A percentile compares a stretch with the other conserved stretches of the same genome.
Conservation (phyloP, 2,329 filamentous ascomycete genomes). For the Ophiosphaerella narmari region DNA sequence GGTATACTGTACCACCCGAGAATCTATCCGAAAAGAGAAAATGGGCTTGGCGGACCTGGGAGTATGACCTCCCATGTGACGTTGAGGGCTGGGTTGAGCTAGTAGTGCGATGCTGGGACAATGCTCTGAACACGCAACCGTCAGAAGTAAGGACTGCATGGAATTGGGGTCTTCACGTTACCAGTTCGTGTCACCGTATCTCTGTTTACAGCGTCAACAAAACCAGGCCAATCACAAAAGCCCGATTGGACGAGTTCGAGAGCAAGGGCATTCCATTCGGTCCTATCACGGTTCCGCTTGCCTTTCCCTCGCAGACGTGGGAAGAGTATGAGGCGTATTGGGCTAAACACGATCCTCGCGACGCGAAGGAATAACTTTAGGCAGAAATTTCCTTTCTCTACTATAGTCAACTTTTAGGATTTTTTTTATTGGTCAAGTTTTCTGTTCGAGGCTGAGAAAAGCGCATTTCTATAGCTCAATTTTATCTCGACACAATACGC, state of each 20-base stretch:
- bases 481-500: too few relatives aligned
- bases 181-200: conserved; percentile 59
- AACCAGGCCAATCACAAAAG: conserved; percentile 51
- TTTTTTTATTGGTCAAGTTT: too few relatives aligned
- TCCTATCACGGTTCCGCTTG: conserved; percentile 57
- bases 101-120: conserved; percentile 51
- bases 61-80: conserved; percentile 63
- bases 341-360: conserved; percentile 10
- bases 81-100: conserved; percentile 55
- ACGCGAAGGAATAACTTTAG: conserved; percentile 2
- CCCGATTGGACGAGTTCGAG: conserved; percentile 56
- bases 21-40: conserved; percentile 66
- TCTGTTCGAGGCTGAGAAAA: too few relatives aligned
- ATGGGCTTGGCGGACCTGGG: conserved; percentile 69
- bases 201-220: conserved; percentile 63
- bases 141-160: conserved; percentile 50
- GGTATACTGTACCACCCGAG: conserved; percentile 66
- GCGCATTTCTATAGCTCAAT: too few relatives aligned
- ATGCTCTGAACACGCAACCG: conserved; percentile 53
- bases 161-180: conserved; percentile 73
- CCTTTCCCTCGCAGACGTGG: conserved; percentile 10
- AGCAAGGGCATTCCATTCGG: conserved; percentile 50
- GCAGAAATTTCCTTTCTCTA: too few relatives aligned
- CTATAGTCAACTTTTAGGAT: too few relatives aligned
- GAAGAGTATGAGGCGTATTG: conserved; percentile 13